A percentile compares a stretch with the other conserved stretches of the same genome.
Evolutionary conservation across 768 basidiomycete species (phyloP).

Genomic region (Panellus pusillus): DNA sequence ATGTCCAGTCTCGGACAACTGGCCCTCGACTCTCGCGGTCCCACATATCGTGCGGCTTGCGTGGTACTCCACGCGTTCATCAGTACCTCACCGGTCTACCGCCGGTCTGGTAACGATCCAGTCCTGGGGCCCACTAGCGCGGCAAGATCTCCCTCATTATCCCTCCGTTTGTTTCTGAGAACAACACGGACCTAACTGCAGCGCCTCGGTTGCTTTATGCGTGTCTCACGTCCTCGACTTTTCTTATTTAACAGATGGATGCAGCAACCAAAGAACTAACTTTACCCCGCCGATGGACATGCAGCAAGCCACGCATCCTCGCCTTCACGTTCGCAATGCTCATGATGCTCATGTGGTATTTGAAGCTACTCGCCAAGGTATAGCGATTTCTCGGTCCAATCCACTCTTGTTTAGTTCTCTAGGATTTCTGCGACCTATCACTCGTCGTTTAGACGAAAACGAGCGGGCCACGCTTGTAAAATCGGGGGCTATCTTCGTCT

Average conservation of each 20-base stretch:
- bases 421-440: conserved; percentile 46
- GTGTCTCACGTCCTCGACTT: conserved; percentile 14
- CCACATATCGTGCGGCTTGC: no score
- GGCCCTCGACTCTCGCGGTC: no score
- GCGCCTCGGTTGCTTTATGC: conserved; percentile 3
- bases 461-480: conserved; percentile 55
- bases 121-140: no score
- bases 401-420: background rate
- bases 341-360: conserved; percentile 67
- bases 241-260: conserved; percentile 27
- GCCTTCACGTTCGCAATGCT: conserved; percentile 64
- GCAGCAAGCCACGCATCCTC: conserved; percentile 64
- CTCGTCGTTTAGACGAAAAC: conserved; percentile 59
- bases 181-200: background rate
- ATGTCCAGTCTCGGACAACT: no score
- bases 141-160: background rate
- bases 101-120: no score
- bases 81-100: no score
- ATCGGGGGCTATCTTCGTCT: conserved; percentile 66
- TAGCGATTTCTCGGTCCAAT: background rate
- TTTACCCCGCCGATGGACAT: conserved; percentile 28
- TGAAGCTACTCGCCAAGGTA: conserved; percentile 60
- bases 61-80: no score
- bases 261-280: conserved; percentile 10
- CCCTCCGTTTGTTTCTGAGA: conserved; percentile 5